Evolutionary conservation across 2,329 filamentous ascomycete genomes (phyloP).

Genomic region (Aureobasidium namibiae): DNA sequence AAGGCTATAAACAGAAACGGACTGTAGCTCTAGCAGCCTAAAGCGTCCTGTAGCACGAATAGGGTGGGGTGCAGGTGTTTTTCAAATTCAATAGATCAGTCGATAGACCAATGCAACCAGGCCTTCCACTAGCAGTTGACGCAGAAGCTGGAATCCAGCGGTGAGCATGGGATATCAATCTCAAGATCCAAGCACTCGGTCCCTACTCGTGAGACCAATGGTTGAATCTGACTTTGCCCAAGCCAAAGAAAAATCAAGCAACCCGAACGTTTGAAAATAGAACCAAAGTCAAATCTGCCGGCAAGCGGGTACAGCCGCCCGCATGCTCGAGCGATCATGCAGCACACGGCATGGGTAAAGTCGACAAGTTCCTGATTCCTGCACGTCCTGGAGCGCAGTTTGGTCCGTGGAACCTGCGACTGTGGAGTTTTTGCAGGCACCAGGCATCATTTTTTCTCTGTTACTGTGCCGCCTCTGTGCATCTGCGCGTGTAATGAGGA

Average conservation of each 20-base stretch:
- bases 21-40: not conserved
- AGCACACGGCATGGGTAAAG: slow-evolving; percentile 5
- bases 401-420: not conserved
- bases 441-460: not conserved
- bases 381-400: not conserved
- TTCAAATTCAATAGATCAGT: not conserved
- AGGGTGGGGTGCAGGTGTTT: slow-evolving; percentile 7
- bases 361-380: not conserved
- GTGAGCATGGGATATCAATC: not conserved
- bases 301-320: not conserved
- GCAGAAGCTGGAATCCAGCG: not conserved
- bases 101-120: not conserved
- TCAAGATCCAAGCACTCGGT: not conserved
- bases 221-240: not conserved
- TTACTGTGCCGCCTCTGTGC: not conserved
- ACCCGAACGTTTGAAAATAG: not conserved
- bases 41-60: not conserved
- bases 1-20: not conserved
- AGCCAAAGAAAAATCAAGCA: not conserved
- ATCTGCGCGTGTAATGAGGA: not conserved
- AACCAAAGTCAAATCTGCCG: not conserved
- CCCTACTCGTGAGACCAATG: not conserved
- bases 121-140: not conserved
- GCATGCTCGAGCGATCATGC: not conserved
- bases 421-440: not conserved